phyloP scores from a whole-genome alignment of 2,329 filamentous ascomycete genomes.

The Cercospora sp. region DNA sequence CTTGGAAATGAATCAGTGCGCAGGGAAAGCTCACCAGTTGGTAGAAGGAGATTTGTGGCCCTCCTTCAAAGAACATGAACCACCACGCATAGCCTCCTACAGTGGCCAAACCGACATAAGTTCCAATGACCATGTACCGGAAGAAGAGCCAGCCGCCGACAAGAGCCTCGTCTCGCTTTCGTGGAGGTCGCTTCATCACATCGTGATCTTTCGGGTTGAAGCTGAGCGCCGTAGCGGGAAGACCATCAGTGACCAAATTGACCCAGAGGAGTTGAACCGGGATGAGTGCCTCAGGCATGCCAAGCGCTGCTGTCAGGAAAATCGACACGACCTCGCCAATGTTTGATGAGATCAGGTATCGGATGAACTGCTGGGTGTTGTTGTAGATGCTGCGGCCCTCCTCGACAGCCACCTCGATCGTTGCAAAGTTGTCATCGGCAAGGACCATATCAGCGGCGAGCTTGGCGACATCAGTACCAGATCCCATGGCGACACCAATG shows the following conservation, averaged over 20 bases:
- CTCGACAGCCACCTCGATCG: conserved; percentile 92
- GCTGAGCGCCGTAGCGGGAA: conserved; percentile 91
- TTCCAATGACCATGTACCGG: conserved; percentile 93
- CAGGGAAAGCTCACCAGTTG: conserved; percentile 60
- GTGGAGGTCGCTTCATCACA: conserved; percentile 89
- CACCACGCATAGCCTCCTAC: conserved; percentile 99
- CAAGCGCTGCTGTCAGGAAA: conserved; percentile 92
- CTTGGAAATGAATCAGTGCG: neutral
- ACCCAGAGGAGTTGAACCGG: conserved; percentile 98
- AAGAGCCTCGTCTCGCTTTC: conserved; percentile 88
- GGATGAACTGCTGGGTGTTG: conserved; percentile 99
- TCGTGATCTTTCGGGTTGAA: conserved; percentile 99
- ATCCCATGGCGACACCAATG: conserved; percentile 98
- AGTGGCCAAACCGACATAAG: conserved; percentile 90
- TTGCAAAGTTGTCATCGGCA: conserved; percentile 97
- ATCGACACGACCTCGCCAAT: conserved; percentile 99
- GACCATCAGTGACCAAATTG: conserved; percentile 94
- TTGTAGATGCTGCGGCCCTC: conserved; percentile 98
- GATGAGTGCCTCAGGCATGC: conserved; percentile 96
- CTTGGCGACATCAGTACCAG: conserved; percentile 94
- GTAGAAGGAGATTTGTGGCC: conserved; percentile 87
- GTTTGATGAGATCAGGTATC: conserved; percentile 98
- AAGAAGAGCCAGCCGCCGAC: conserved; percentile 97
- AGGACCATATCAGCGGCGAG: conserved; percentile 98
- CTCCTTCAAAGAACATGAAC: conserved; percentile 94